Conservation (phyloP, 345 rosid species). For the sweet orange (Citrus sinensis) region DNA sequence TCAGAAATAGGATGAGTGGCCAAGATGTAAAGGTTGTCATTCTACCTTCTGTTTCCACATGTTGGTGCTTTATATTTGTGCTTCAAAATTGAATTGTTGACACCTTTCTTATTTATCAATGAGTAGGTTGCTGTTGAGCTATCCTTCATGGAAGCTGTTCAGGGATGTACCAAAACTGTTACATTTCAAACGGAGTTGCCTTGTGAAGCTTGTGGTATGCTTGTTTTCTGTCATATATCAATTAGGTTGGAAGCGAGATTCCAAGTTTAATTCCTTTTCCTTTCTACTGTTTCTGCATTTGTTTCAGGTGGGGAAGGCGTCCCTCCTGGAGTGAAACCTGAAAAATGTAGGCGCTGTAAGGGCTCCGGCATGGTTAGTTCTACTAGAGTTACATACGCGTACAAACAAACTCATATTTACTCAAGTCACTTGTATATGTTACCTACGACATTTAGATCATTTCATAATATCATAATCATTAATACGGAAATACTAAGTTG, state of each 20-base stretch:
- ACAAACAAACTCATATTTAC: background rate
- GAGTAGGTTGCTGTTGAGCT: slow-evolving; percentile 71
- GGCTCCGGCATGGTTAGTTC: slow-evolving; percentile 88
- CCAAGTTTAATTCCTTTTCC: background rate
- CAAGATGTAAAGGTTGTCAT: slow-evolving; percentile 81
- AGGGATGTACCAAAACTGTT: slow-evolving; percentile 84
- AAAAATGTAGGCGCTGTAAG: slow-evolving; percentile 74
- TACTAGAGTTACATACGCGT: background rate
- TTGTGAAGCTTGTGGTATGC: slow-evolving; percentile 91
- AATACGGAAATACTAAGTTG: background rate
- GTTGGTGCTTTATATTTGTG: slow-evolving; percentile 1
- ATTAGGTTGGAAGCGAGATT: background rate
- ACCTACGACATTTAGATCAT: background rate
- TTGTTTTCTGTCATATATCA: background rate
- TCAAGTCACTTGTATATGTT: background rate
- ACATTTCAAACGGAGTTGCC: slow-evolving; percentile 77
- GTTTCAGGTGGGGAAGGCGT: slow-evolving; percentile 87
- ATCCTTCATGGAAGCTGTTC: slow-evolving; percentile 99
- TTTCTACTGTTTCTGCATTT: slow-evolving; percentile 6
- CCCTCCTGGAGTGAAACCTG: slow-evolving; percentile 96
- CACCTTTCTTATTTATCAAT: slow-evolving; percentile 18
- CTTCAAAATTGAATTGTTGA: slow-evolving; percentile 12
- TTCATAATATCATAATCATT: background rate
- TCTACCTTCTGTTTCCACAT: slow-evolving; percentile 3
- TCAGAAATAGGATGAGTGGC: slow-evolving; percentile 68